Evolutionary conservation across 306 rosid species (phyloP), one percentile per base, ranked within the genome.

Genomic region (Lathyrus aphaca): DNA sequence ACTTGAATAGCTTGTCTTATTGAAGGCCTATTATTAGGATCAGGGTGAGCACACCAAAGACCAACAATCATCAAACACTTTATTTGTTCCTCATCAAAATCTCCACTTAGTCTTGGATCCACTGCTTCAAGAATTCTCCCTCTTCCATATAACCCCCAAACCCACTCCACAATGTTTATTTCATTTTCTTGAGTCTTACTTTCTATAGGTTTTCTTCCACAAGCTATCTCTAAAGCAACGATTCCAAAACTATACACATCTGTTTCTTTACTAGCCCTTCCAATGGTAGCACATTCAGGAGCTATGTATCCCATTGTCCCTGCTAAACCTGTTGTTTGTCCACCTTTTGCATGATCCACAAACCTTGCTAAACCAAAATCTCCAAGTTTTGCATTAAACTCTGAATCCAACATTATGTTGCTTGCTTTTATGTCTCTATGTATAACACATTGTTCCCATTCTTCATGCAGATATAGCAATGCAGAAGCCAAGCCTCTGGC

Each of bases 321-420:
- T 1, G 84, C 87, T 3, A 74, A 9, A 5, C 9, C 53, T 1
- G 76, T 80, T 37, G 85, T 83, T 49, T 72, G 75, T 11, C 49
- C 58, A 6, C 40, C 81, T 23, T 27, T 58, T 39, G 27, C 75
- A 16, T 80, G 75, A 55, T 80, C 87, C 62, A 83, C 66, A 1
- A 83, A 23, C 76, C 85, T 77, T 14, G 87, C 87, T 17, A 83
- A 50, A 17, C 85, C 87, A 35, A 83, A 83, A 62, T 83, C 86
- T 0, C 83, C 86, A 11, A 82, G 86, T 67, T 79, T 82, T 9
- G 73, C 74, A 43, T 74, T 70, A 78, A 80, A 77, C 15, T 55
- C 35, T 5, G 82, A 66, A 29, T 83, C 87, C 79, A 83, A 56
- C 87, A 83, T 77, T n/a, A 83, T 62, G 80, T 83, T 83, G 66